Conservation (phyloP, 2,329 filamentous ascomycete species). For the Aspergillus fijiensis region DNA sequence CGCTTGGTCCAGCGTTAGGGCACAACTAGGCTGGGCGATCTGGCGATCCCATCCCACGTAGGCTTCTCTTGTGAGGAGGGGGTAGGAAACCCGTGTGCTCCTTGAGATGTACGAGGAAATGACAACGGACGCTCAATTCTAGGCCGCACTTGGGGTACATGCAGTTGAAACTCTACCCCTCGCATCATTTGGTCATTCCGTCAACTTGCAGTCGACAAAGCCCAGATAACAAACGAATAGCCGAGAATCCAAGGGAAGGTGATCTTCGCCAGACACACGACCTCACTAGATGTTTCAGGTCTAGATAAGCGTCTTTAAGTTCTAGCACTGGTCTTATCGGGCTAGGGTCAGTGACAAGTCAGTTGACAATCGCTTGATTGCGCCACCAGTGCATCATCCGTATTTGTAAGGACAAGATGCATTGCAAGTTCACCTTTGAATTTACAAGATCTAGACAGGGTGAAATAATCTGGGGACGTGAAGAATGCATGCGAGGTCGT, state of each 20-base stretch:
- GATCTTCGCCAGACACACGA: neutral
- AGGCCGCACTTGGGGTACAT: neutral
- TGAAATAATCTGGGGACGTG: neutral
- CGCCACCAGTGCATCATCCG: slow-evolving; percentile 1
- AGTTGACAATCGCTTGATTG: slow-evolving; percentile 4
- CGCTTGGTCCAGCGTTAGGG: slow-evolving; percentile 6
- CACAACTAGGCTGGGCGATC: slow-evolving; percentile 17
- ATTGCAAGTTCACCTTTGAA: neutral
- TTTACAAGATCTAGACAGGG: neutral
- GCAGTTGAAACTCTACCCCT: neutral
- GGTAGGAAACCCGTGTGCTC: slow-evolving; percentile 7
- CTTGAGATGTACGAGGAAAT: neutral
- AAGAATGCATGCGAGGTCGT: neutral
- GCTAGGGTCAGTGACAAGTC: neutral
- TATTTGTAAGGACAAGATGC: neutral
- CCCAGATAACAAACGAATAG: neutral
- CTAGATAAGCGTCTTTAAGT: slow-evolving; percentile 7
- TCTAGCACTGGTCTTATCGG: neutral
- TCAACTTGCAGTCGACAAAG: neutral
- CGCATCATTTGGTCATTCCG: neutral
- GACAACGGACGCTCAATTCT: neutral
- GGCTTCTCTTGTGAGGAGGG: neutral
- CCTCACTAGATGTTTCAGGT: neutral
- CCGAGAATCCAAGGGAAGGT: neutral
- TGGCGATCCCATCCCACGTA: slow-evolving; percentile 18